A percentile compares a stretch with the other conserved stretches of the same genome.
phyloP scores from a whole-genome alignment of 257 asterid genomes.

The Orobanche coerulescens region DNA sequence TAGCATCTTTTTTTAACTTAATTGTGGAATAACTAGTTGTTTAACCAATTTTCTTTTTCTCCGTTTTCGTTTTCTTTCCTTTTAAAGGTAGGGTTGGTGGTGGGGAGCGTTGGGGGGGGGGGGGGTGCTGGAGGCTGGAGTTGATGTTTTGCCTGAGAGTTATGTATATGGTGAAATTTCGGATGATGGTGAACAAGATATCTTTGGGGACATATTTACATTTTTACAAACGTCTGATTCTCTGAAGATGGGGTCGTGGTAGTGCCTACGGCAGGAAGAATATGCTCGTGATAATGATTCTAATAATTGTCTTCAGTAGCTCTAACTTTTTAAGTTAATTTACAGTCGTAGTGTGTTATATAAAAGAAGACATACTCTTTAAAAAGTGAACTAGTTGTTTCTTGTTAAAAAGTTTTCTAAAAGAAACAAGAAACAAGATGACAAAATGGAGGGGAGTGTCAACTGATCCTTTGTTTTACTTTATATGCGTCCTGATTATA shows the following conservation, averaged over 20 bases:
- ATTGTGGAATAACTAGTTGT: neutral
- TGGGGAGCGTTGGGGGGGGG: no score
- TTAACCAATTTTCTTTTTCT: neutral
- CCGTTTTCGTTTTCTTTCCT: neutral
- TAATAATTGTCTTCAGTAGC: neutral
- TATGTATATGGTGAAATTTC: neutral
- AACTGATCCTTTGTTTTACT: conserved; percentile 6
- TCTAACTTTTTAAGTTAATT: no score
- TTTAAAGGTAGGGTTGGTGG: neutral
- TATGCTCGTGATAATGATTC: no score
- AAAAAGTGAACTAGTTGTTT: neutral
- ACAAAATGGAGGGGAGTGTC: conserved; percentile 1
- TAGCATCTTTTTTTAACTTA: neutral
- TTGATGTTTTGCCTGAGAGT: conserved; percentile 2
- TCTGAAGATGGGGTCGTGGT: no score
- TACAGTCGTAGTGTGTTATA: neutral
- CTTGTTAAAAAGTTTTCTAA: neutral
- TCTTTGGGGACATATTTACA: neutral
- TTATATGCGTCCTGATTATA: neutral
- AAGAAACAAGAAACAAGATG: neutral
- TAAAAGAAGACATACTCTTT: neutral
- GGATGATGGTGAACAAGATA: no score
- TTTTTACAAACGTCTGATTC: neutral
- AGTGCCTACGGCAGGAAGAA: no score
- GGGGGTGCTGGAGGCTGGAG: neutral